Conservation (phyloP, 2,329 filamentous ascomycete species). For the Albophoma yamanashiensis region DNA sequence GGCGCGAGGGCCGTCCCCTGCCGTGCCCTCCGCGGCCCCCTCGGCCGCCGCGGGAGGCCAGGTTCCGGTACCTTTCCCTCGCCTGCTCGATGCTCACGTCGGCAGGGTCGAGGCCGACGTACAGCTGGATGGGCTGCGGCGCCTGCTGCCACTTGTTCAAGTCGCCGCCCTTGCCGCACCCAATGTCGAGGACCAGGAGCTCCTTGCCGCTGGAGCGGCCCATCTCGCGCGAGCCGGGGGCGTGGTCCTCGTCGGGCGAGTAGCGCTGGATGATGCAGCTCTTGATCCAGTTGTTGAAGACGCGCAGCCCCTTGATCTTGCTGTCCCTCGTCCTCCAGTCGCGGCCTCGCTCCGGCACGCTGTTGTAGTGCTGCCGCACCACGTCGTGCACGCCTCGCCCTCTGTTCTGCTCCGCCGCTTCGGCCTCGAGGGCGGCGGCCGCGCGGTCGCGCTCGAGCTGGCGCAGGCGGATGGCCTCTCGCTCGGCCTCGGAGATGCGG, state of each 20-base stretch:
- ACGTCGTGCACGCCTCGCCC: constrained; percentile 61
- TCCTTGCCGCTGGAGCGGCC: constrained; percentile 43
- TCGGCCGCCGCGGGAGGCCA: constrained; percentile 50
- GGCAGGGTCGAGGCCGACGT: constrained; percentile 88
- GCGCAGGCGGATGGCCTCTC: constrained; percentile 55
- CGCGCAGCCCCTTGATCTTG: constrained; percentile 86
- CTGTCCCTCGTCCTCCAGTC: constrained; percentile 93
- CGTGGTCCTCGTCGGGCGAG: constrained; percentile 66
- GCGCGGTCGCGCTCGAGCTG: constrained; percentile 46
- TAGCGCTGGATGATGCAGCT: constrained; percentile 96
- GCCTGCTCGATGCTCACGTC: constrained; percentile 89
- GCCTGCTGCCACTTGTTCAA: constrained; percentile 93
- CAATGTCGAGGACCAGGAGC: constrained; percentile 81
- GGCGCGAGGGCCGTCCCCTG: constrained; percentile 36
- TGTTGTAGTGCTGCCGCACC: constrained; percentile 90
- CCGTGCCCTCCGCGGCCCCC: constrained; percentile 42
- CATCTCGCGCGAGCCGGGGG: constrained; percentile 46
- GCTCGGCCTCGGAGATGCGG: constrained; percentile 56
- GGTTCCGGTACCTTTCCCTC: constrained; percentile 66
- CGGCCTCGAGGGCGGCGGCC: constrained; percentile 22
- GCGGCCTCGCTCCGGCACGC: constrained; percentile 82
- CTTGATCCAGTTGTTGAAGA: constrained; percentile 99
- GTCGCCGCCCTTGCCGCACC: constrained; percentile 94
- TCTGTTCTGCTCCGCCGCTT: constrained; percentile 26
- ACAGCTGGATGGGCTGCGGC: constrained; percentile 81